Percentiles rank a stretch among this genome's conserved stretches.
Conservation (phyloP, 1,284 basidiomycete species). For the Heterobasidion irregulare region DNA sequence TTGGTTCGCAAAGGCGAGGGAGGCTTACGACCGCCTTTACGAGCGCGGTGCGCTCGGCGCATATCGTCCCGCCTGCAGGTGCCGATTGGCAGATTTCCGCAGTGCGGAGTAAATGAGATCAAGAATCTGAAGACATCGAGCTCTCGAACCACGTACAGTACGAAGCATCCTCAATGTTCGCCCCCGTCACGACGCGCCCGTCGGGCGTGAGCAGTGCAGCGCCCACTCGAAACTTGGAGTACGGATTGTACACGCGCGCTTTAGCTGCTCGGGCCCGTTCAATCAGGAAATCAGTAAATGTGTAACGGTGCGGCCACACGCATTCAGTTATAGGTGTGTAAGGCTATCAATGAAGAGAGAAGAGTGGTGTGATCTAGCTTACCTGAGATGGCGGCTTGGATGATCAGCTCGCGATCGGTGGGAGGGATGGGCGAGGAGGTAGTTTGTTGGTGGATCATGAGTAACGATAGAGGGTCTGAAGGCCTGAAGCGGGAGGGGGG, state of each 20-base stretch:
- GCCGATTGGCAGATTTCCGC: not conserved
- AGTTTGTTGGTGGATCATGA: too few relatives aligned
- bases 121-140: not conserved
- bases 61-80: constrained; percentile 63
- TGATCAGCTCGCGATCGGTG: too few relatives aligned
- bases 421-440: too few relatives aligned
- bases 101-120: not conserved
- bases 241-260: constrained; percentile 56
- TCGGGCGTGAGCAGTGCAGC: constrained; percentile 69
- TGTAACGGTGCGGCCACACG: too few relatives aligned
- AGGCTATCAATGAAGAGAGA: too few relatives aligned
- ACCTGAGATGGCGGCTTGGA: too few relatives aligned
- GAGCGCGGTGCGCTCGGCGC: constrained; percentile 84
- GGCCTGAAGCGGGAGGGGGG: too few relatives aligned
- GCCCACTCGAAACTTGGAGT: constrained; percentile 88
- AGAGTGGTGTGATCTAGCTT: too few relatives aligned
- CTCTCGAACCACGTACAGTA: constrained; percentile 47
- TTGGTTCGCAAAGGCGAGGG: constrained; percentile 4
- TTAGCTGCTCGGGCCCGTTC: constrained; percentile 30
- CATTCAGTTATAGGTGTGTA: too few relatives aligned
- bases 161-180: constrained; percentile 88
- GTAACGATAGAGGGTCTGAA: too few relatives aligned
- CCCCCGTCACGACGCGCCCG: constrained; percentile 71
- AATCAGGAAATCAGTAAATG: too few relatives aligned
- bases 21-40: constrained; percentile 75